Evolutionary conservation across 768 basidiomycete genomes (phyloP).

Genomic region (Suillus subalutaceus): DNA sequence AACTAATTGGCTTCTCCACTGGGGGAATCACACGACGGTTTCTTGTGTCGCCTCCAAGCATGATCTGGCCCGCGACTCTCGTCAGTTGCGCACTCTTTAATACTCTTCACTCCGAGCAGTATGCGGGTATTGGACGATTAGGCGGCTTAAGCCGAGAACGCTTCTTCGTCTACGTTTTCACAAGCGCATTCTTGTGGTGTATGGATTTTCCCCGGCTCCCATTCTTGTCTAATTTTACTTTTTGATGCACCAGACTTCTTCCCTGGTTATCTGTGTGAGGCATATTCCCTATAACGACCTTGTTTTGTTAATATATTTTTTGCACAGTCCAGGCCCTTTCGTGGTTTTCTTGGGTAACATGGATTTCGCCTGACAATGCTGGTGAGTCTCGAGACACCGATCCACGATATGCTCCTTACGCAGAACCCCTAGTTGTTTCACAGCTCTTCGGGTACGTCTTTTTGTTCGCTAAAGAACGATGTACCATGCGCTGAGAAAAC

Average conservation of each 20-base stretch:
- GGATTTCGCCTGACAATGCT: conserved; percentile 52
- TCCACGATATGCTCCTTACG: conserved; percentile 22
- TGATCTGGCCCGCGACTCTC: conserved; percentile 80
- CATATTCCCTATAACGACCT: background rate
- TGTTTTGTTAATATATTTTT: conserved; percentile 23
- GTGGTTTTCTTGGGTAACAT: conserved; percentile 63
- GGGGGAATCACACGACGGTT: conserved; percentile 77
- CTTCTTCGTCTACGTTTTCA: conserved; percentile 73
- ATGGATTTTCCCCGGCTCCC: conserved; percentile 20
- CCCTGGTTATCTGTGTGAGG: conserved; percentile 48
- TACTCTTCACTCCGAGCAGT: conserved; percentile 71
- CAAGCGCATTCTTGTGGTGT: conserved; percentile 64
- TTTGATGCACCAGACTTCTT: conserved; percentile 37
- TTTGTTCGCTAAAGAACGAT: background rate
- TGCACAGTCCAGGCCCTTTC: conserved; percentile 47
- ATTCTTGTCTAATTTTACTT: background rate
- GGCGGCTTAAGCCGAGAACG: conserved; percentile 73
- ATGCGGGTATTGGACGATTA: conserved; percentile 62
- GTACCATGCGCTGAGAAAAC: conserved; percentile 12
- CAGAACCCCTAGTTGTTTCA: conserved; percentile 38
- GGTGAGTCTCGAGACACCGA: conserved; percentile 37
- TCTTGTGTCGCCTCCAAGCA: conserved; percentile 57
- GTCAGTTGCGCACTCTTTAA: conserved; percentile 79
- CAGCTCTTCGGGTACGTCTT: conserved; percentile 49
- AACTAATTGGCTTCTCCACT: conserved; percentile 82